A percentile compares a stretch with the other conserved stretches of the same genome.
These are phyloP conservation scores for Puccinia triticina DNA, from an alignment of 1,284 basidiomycete species.

Conservation along the genomic window DNA sequence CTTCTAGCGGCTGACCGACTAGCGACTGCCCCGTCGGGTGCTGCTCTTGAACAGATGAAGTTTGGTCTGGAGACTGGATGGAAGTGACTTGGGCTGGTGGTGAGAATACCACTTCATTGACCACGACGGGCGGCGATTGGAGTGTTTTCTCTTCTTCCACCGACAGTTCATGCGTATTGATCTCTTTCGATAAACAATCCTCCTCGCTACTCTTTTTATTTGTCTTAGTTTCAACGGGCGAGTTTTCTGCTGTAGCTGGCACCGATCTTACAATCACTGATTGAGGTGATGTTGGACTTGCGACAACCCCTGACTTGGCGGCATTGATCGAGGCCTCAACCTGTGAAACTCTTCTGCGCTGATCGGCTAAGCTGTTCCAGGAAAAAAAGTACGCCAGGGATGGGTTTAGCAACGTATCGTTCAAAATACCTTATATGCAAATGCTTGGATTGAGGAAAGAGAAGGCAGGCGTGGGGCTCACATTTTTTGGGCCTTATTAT, in stretches of 20 bases:
- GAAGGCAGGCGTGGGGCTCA: neutral
- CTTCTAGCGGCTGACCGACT: neutral
- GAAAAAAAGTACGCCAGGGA: slow-evolving; percentile 1
- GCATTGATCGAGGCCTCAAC: neutral
- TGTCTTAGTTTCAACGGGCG: neutral
- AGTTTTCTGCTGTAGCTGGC: slow-evolving; percentile 13
- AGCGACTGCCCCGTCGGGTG: neutral
- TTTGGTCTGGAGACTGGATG: neutral
- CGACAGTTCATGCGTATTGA: neutral
- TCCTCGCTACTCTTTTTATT: neutral
- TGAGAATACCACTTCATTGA: neutral
- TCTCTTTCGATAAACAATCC: neutral
- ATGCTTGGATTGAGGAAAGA: neutral
- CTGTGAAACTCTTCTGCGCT: slow-evolving; percentile 30
- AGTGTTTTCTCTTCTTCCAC: neutral
- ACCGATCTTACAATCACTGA: neutral
- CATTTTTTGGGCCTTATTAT: slow-evolving; percentile 42
- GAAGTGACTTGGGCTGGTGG: neutral
- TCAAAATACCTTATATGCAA: neutral
- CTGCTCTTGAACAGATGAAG: neutral
- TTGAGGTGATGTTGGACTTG: slow-evolving; percentile 13
- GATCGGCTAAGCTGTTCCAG: slow-evolving; percentile 30
- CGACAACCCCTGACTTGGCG: neutral
- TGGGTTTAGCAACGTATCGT: neutral
- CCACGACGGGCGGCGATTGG: neutral